Evolutionary conservation across 306 rosid species (phyloP).

Genomic region (Dryas alaskensis): DNA sequence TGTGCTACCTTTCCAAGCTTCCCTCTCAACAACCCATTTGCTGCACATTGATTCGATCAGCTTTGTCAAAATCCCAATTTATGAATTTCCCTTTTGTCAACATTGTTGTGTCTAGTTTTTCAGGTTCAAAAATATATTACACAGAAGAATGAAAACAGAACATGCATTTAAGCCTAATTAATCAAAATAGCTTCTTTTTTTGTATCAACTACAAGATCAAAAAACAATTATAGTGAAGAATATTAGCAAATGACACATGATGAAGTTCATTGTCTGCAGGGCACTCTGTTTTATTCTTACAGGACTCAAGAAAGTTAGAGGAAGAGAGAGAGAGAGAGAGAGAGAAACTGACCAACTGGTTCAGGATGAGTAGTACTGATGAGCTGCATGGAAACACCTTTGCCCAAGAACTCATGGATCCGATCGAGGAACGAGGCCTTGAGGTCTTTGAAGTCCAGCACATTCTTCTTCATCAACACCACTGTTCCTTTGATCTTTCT

Average conservation of each 20-base stretch:
- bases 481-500: constrained; percentile 56
- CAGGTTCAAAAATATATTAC: not conserved
- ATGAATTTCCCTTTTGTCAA: not conserved
- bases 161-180: not conserved
- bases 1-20: constrained; percentile 54
- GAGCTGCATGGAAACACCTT: constrained; percentile 76
- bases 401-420: constrained; percentile 74
- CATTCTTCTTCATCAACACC: constrained; percentile 67
- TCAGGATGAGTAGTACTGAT: constrained; percentile 51
- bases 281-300: too few species aligned
- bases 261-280: too few species aligned
- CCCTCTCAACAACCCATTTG: constrained; percentile 35
- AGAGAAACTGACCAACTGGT: constrained; percentile 56
- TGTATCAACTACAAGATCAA: not conserved
- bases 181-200: not conserved
- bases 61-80: not conserved
- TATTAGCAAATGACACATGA: not conserved
- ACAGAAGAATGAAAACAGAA: not conserved
- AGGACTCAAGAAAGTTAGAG: too few species aligned
- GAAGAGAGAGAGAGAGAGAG: too few species aligned
- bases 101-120: not conserved
- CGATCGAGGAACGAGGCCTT: constrained; percentile 70
- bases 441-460: constrained; percentile 64
- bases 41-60: constrained; percentile 24
- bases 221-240: not conserved